Evolutionary conservation across 208 protist genomes (phyloP).

Genomic region (Entamoeba moshkovskii): DNA sequence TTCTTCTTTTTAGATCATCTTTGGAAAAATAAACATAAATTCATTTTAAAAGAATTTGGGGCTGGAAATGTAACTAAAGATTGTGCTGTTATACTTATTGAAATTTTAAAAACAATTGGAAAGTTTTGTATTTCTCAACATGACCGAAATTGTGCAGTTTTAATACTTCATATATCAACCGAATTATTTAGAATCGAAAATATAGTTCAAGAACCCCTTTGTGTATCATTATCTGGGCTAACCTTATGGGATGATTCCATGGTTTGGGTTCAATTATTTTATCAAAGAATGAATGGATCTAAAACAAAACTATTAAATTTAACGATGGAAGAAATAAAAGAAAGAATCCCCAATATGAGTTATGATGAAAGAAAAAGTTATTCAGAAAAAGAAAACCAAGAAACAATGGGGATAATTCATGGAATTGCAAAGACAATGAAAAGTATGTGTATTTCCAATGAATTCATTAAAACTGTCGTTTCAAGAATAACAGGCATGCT

Average conservation of each 20-base stretch:
- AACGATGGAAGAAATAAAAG: background rate
- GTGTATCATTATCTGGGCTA: background rate
- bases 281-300: background rate
- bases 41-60: background rate
- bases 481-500: background rate
- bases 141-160: background rate
- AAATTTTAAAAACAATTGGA: background rate
- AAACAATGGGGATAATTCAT: background rate
- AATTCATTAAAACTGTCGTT: background rate
- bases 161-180: background rate
- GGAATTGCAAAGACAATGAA: background rate
- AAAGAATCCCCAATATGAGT: background rate
- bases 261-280: background rate
- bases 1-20: background rate
- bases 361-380: background rate
- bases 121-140: background rate
- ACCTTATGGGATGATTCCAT: background rate
- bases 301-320: background rate
- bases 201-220: background rate
- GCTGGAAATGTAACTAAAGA: background rate
- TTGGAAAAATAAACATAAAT: background rate
- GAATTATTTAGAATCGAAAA: background rate
- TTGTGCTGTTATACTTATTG: background rate
- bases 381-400: background rate
- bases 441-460: background rate